phyloP scores from a whole-genome alignment of 306 rosid genomes.

The Quercus agrifolia region DNA sequence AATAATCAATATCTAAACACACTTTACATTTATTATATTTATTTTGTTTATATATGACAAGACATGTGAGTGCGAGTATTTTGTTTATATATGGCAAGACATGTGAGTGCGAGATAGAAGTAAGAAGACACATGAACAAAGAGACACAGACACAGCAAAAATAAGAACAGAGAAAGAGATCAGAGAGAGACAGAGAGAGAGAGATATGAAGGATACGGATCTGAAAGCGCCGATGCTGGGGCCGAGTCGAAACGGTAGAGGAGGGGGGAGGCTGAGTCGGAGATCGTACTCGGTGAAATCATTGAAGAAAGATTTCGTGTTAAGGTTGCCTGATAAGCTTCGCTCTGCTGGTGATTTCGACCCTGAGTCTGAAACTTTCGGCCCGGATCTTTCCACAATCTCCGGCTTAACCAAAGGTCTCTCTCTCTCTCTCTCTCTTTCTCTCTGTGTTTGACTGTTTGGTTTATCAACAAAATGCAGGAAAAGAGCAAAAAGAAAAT shows the following conservation, averaged over 20 bases:
- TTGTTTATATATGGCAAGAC: too few relatives aligned
- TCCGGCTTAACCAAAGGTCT: slow-evolving; percentile 32
- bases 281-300: slow-evolving; percentile 34
- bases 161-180: too few relatives aligned
- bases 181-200: neutral
- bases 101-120: too few relatives aligned
- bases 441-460: neutral
- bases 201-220: slow-evolving; percentile 27
- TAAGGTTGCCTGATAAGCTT: slow-evolving; percentile 35
- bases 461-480: neutral
- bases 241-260: neutral
- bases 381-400: slow-evolving; percentile 27
- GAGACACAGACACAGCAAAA: too few relatives aligned
- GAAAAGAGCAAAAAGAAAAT: neutral
- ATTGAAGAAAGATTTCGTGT: slow-evolving; percentile 36
- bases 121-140: too few relatives aligned
- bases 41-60: too few relatives aligned
- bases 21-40: too few relatives aligned
- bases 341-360: slow-evolving; percentile 14
- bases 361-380: slow-evolving; percentile 23
- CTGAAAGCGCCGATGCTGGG: slow-evolving; percentile 26
- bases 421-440: neutral
- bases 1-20: rapidly evolving
- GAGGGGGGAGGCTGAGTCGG: slow-evolving; percentile 32
- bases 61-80: too few relatives aligned